phyloP scores from a whole-genome alignment of 208 protist genomes.

The Trichomonas gallinae region DNA sequence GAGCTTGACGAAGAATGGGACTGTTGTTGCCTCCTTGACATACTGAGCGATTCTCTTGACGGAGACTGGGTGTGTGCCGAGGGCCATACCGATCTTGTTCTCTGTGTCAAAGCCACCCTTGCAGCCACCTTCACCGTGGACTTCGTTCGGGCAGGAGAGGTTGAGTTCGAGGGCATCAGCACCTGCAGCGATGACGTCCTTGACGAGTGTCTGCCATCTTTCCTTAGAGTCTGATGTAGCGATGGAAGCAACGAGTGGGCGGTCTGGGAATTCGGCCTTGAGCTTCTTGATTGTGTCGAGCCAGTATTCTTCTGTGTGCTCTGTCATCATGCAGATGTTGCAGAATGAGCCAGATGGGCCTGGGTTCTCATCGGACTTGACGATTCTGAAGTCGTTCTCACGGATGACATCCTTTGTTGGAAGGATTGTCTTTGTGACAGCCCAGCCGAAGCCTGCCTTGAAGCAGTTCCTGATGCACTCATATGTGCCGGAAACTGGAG shows the following conservation, averaged over 20 bases:
- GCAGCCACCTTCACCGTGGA: constrained; percentile 63
- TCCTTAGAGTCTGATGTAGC: too few species aligned
- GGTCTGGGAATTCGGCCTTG: constrained; percentile 61
- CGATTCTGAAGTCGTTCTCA: constrained; percentile 67
- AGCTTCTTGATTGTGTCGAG: too few species aligned
- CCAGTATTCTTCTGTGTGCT: too few species aligned
- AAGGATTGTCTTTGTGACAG: too few species aligned
- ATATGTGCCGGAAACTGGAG: constrained; percentile 43
- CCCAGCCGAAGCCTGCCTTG: constrained; percentile 54
- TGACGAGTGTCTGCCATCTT: constrained; percentile 59
- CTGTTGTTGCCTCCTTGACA: constrained; percentile 47
- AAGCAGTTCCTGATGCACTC: background rate
- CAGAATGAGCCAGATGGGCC: too few species aligned
- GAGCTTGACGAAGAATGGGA: constrained; percentile 71
- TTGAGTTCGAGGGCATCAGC: too few species aligned
- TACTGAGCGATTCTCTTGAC: too few species aligned
- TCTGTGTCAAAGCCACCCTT: too few species aligned
- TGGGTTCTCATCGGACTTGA: constrained; percentile 44
- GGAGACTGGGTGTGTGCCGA: too few species aligned
- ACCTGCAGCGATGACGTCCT: constrained; percentile 43
- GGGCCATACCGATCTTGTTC: too few species aligned
- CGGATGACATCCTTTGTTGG: too few species aligned
- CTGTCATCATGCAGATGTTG: too few species aligned
- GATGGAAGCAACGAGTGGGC: constrained; percentile 61
- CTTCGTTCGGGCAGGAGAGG: constrained; percentile 59